Percentiles rank a stretch among this genome's conserved stretches.
These are phyloP conservation scores for Saturnispora besseyi DNA, from an alignment of 805 yeast species.

Conservation along the genomic window DNA sequence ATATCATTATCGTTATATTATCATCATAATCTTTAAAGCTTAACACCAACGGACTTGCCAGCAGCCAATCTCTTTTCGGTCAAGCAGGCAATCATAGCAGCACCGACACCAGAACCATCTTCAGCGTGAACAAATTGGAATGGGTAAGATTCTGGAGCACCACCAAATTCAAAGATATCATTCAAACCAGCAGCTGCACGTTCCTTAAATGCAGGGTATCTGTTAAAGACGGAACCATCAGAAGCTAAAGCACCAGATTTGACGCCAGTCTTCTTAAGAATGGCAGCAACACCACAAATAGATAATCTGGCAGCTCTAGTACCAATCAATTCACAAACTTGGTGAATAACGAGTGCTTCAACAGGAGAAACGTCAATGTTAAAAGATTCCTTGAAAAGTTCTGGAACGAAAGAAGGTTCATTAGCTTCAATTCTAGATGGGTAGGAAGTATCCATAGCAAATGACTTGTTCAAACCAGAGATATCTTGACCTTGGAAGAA, in stretches of 20 bases:
- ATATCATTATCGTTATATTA: neutral
- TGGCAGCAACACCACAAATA: constrained; percentile 92
- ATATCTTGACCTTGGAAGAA: constrained; percentile 67
- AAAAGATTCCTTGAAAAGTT: constrained; percentile 51
- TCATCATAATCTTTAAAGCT: neutral
- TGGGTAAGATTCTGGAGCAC: constrained; percentile 19
- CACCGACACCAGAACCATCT: constrained; percentile 98
- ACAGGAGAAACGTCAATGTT: constrained; percentile 57
- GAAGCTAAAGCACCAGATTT: constrained; percentile 83
- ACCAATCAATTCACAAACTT: constrained; percentile 79
- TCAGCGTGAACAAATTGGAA: constrained; percentile 35
- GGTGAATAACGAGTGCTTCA: constrained; percentile 77
- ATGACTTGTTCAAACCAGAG: constrained; percentile 50
- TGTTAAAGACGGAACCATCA: constrained; percentile 93
- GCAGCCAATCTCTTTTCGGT: constrained; percentile 68
- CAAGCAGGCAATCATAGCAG: constrained; percentile 94
- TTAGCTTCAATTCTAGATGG: constrained; percentile 85
- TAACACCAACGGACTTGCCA: constrained; percentile 40
- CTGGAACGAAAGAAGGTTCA: constrained; percentile 66
- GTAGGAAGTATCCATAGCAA: constrained; percentile 80
- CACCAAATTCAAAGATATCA: constrained; percentile 78
- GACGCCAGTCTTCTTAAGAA: constrained; percentile 77
- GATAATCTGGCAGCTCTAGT: constrained; percentile 89
- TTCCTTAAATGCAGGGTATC: constrained; percentile 83
- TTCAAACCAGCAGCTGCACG: constrained; percentile 82